These are phyloP conservation scores for Rosellinia necatrix DNA, from an alignment of 2,329 filamentous ascomycete genomes.

Conservation along the genomic window DNA sequence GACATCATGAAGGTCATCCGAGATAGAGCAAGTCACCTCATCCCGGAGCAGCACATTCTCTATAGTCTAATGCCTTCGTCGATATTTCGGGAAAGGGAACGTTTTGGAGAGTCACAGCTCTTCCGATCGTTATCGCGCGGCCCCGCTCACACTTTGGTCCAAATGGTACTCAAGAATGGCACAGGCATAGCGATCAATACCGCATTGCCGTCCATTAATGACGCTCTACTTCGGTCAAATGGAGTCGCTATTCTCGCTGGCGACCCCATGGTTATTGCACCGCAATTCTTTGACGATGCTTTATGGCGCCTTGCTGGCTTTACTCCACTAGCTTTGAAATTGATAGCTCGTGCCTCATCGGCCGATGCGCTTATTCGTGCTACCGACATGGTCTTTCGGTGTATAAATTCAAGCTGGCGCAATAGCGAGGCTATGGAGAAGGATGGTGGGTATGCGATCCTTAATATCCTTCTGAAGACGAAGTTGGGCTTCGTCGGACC, in stretches of 20 bases:
- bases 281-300: constrained; percentile 86
- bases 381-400: constrained; percentile 82
- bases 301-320: constrained; percentile 94
- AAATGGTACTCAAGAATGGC: constrained; percentile 72
- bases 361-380: constrained; percentile 74
- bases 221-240: constrained; percentile 79
- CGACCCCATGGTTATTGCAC: constrained; percentile 77
- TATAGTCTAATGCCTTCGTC: constrained; percentile 82
- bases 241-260: constrained; percentile 84
- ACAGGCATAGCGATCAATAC: constrained; percentile 86
- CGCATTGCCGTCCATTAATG: constrained; percentile 83
- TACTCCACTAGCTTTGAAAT: constrained; percentile 79
- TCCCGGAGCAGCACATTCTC: constrained; percentile 80
- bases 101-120: constrained; percentile 76
- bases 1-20: constrained; percentile 90
- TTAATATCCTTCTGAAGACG: constrained; percentile 80
- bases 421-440: constrained; percentile 98
- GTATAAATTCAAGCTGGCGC: constrained; percentile 89
- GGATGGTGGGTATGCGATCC: constrained; percentile 88
- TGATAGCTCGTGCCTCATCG: constrained; percentile 77
- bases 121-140: constrained; percentile 76
- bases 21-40: constrained; percentile 77
- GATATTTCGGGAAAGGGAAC: constrained; percentile 80
- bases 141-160: constrained; percentile 69
- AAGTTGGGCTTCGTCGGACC: constrained; percentile 68